Base-by-base conservation (phyloP, 2,329 filamentous ascomycete genomes). In the Teratosphaeria gauchensis region DNA sequence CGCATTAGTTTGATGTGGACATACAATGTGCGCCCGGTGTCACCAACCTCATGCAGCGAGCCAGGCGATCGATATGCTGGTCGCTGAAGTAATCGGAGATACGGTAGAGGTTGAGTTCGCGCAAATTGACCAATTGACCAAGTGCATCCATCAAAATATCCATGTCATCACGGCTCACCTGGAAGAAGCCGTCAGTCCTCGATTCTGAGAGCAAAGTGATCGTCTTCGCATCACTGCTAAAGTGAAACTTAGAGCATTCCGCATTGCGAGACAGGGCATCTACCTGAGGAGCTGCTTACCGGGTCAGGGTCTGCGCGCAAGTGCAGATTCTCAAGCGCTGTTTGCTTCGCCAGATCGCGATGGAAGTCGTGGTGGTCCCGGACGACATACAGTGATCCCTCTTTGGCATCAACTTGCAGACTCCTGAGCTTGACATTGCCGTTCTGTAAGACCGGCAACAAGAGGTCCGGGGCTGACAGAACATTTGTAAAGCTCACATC, bases 331-430 rank as follows among this genome's bases (percentile, higher is more conserved):
- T 76, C 72, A 2, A 86, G 73, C 1, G 71, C 71, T 0, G 69
- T 72, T 65, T 86, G 83, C 53, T 78, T 69, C 0, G 76, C 73
- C 2, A 86, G 69, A 3, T 80, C 78, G 58, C 72, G 70, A 61
- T 84, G 82, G 56, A 86, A 83, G 1, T 73, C 71, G 48, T 75
- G 74, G 56, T 77, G 76, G n/a, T 77, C 75, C 57, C 78, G 76
- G 38, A 80, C 68, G 3, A 71, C 63, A 63, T 83, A 83, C 64
- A 69, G 63, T 3, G 66, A 63, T 1, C 73, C 71, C 56, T 78
- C 75, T 9, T 60, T 67, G n/a, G 53, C 68, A 35, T 64, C 68
- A 48, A 85, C 73, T 54, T 78, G 74, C 1, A 86, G 71, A 28
- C 73, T 74, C 38, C 68, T 70, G 2, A 86, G 74, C 5, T 71